A percentile compares a stretch with the other conserved stretches of the same genome.
Evolutionary conservation across 768 basidiomycete genomes (phyloP).

Genomic region (Rickenella mellea): DNA sequence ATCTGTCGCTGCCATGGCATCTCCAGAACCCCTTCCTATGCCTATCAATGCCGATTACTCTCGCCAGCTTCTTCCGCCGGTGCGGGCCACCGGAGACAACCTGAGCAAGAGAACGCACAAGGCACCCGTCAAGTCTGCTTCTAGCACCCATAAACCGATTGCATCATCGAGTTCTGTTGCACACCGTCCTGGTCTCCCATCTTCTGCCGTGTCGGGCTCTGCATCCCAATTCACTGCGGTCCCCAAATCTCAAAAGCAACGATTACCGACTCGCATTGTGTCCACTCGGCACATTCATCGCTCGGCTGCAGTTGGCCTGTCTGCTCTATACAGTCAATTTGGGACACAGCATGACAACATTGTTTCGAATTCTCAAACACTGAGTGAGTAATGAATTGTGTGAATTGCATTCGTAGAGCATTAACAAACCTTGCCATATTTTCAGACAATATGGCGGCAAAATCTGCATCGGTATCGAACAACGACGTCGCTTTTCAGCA

Average conservation of each 20-base stretch:
- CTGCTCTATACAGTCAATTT: constrained; percentile 2
- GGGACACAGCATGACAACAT: neutral
- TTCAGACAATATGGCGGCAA: constrained; percentile 18
- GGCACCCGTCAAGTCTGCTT: neutral
- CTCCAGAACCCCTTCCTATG: constrained; percentile 14
- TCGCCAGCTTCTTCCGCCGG: neutral
- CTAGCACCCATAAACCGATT: neutral
- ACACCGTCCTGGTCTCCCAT: neutral
- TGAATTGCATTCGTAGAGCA: neutral
- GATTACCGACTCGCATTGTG: too few relatives aligned
- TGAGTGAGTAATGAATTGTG: constrained; percentile 14
- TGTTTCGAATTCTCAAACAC: constrained; percentile 9
- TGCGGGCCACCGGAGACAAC: neutral
- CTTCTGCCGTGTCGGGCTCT: too few relatives aligned
- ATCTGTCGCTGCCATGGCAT: constrained; percentile 14
- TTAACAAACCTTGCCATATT: neutral
- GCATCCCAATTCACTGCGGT: too few relatives aligned
- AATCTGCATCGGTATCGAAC: neutral
- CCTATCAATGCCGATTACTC: constrained; percentile 1
- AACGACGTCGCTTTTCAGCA: constrained; percentile 22
- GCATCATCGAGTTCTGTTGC: neutral
- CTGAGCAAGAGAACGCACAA: neutral
- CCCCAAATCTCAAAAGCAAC: too few relatives aligned
- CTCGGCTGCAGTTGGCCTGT: neutral
- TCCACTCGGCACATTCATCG: neutral